Evolutionary conservation across 768 basidiomycete species (phyloP), one percentile per base, ranked within the genome.

Genomic region (Pisolithus sp.): DNA sequence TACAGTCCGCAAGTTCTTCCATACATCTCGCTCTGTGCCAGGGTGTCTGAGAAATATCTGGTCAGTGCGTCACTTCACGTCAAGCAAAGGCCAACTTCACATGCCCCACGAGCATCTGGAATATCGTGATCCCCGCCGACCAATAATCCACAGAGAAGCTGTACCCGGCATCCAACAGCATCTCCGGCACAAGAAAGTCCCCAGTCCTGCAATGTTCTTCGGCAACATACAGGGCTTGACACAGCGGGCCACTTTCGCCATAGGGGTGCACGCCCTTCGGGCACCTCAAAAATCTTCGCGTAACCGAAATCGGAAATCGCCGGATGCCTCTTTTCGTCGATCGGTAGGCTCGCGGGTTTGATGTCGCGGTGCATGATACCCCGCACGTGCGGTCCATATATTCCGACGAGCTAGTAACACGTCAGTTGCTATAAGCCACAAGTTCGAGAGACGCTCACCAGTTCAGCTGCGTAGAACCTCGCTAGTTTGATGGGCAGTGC

Each of bases 301-400:
- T 20, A 21, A 12, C 40, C 40, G 40, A 41, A 41, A 12, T 41
- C 18, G 40, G 40, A 20, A 3, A 41, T 41, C 18, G 18, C 18
- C 8, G 13, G 7, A 13, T 75, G 73, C 12, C 76, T 76, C 40
- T 76, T 68, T 17, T 62, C 64, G 13, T 75, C 74, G 53, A 79
- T 71, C 51, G 84, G 72, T 30, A 86, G 70, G 63, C 85, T 86
- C 51, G 75, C 73, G 5, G 83, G 83, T 59, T 83, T 84, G 67
- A 86, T 78, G 60, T 83, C 82, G 42, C 81, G 79, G 57, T 85
- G 83, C 37, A 85, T 78, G 62, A 84, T 80, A 31, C 82, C 81
- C 57, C 76, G 74, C 53, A 73, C 71, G 59, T 84, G 83, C 1
- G 85, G 59, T 48, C 66, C 71, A 15, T 64, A 50, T 12, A 73